Conservation (phyloP, 1,139 yeast genomes). For the Zygotorulaspora mrakii region DNA sequence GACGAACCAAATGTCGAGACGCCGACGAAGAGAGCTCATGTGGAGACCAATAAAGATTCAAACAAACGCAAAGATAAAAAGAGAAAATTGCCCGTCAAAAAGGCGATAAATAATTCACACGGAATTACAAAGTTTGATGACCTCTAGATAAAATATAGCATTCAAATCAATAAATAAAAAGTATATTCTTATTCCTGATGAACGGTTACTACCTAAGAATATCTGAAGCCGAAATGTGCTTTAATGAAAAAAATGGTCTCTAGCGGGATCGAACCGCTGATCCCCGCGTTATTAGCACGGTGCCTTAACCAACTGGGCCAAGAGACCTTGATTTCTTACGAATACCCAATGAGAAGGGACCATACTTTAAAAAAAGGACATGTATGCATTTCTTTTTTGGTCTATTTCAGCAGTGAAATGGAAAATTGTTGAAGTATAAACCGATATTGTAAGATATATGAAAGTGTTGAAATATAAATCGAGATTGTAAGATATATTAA, state of each 20-base stretch:
- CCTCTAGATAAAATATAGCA: too few species aligned
- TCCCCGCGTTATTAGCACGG: constrained; percentile 38
- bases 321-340: constrained; percentile 23
- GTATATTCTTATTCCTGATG: too few species aligned
- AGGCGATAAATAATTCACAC: constrained; percentile 54
- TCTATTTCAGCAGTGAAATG: too few species aligned
- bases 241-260: constrained; percentile 27
- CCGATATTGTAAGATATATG: too few species aligned
- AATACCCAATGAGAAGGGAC: neutral
- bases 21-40: constrained; percentile 16
- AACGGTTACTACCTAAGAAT: too few species aligned
- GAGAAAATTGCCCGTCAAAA: constrained; percentile 33
- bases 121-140: constrained; percentile 70
- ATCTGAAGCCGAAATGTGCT: too few species aligned
- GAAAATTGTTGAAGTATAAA: too few species aligned
- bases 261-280: constrained; percentile 37
- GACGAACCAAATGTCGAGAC: constrained; percentile 25
- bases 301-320: constrained; percentile 37
- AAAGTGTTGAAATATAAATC: too few species aligned
- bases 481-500: too few species aligned
- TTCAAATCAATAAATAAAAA: neutral
- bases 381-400: too few species aligned
- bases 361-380: too few species aligned
- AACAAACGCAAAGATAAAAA: constrained; percentile 20
- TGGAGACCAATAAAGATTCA: constrained; percentile 16